Evolutionary conservation across 1,139 yeast species (phyloP).

Genomic region (Geotrichum bryndzae): DNA sequence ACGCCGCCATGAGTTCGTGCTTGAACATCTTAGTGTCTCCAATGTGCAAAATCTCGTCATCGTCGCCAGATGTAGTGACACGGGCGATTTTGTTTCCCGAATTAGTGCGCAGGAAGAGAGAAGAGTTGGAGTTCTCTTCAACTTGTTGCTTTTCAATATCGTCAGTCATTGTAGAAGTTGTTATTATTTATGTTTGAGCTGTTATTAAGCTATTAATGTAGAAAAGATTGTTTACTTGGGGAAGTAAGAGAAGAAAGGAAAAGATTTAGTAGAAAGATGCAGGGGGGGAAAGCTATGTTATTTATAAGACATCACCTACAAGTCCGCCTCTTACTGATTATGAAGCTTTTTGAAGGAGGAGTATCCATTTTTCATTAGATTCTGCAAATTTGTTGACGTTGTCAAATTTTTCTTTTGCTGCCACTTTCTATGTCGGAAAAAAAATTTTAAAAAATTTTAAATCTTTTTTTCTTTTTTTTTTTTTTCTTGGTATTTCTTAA

Average conservation of each 20-base stretch:
- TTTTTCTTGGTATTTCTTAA: neutral
- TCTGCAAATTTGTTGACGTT: neutral
- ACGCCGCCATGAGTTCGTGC: slow-evolving; percentile 53
- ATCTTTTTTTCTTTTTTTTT: neutral
- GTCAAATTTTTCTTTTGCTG: neutral
- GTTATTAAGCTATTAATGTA: neutral
- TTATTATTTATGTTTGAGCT: neutral
- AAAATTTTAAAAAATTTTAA: neutral
- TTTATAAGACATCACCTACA: neutral
- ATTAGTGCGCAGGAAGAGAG: neutral
- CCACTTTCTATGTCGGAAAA: neutral
- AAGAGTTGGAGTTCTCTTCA: slow-evolving; percentile 4
- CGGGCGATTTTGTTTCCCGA: slow-evolving; percentile 4
- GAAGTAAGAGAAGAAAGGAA: neutral
- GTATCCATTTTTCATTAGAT: neutral
- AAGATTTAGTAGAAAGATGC: neutral
- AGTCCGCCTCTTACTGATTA: neutral
- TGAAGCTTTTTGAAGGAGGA: neutral
- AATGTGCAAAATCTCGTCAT: slow-evolving; percentile 54
- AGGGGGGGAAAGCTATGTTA: neutral
- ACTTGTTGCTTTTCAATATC: slow-evolving; percentile 10
- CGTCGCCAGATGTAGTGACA: slow-evolving; percentile 17
- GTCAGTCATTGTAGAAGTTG: neutral
- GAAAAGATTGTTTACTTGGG: neutral
- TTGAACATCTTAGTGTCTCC: slow-evolving; percentile 63